Percentiles rank a stretch among this genome's conserved stretches.
Evolutionary conservation across 1,284 basidiomycete genomes (phyloP).

Genomic region (Sanghuangporus baumii): DNA sequence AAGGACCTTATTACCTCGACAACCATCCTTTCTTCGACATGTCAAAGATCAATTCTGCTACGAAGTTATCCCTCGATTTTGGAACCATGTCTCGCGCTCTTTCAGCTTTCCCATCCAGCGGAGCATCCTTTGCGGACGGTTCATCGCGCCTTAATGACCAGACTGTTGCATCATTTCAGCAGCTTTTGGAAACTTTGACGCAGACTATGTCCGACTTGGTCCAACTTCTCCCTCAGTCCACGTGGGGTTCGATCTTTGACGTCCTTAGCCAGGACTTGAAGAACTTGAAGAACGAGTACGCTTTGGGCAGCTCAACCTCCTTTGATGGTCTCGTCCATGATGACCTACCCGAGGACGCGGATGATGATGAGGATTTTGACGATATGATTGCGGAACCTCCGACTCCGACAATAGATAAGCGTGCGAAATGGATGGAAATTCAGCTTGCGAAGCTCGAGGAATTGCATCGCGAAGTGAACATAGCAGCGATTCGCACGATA

Average conservation of each 20-base stretch:
- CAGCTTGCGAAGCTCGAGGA: slow-evolving; percentile 81
- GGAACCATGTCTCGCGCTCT: slow-evolving; percentile 76
- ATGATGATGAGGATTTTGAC: slow-evolving; percentile 61
- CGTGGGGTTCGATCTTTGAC: slow-evolving; percentile 45
- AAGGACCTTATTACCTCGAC: slow-evolving; percentile 57
- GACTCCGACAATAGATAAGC: slow-evolving; percentile 74
- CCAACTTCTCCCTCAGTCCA: slow-evolving; percentile 74
- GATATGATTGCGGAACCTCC: slow-evolving; percentile 71
- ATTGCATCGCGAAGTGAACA: slow-evolving; percentile 80
- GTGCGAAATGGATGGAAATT: slow-evolving; percentile 85
- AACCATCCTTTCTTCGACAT: slow-evolving; percentile 71
- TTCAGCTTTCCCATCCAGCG: slow-evolving; percentile 79
- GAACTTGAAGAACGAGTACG: slow-evolving; percentile 14
- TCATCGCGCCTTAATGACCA: slow-evolving; percentile 79
- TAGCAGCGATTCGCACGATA: slow-evolving; percentile 74
- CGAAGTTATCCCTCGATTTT: slow-evolving; percentile 74
- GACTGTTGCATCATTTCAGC: slow-evolving; percentile 80
- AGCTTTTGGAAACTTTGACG: slow-evolving; percentile 75
- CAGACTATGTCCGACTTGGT: slow-evolving; percentile 81
- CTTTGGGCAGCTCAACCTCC: slow-evolving; percentile 63
- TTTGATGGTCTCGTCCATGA: slow-evolving; percentile 79
- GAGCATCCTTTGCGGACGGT: slow-evolving; percentile 75
- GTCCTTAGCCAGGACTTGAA: slow-evolving; percentile 16
- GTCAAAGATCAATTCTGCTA: slow-evolving; percentile 60
- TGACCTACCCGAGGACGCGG: slow-evolving; percentile 81